Percentiles rank a stretch among this genome's conserved stretches.
phyloP scores from a whole-genome alignment of 345 rosid genomes.

The Rhizophora apiculata region DNA sequence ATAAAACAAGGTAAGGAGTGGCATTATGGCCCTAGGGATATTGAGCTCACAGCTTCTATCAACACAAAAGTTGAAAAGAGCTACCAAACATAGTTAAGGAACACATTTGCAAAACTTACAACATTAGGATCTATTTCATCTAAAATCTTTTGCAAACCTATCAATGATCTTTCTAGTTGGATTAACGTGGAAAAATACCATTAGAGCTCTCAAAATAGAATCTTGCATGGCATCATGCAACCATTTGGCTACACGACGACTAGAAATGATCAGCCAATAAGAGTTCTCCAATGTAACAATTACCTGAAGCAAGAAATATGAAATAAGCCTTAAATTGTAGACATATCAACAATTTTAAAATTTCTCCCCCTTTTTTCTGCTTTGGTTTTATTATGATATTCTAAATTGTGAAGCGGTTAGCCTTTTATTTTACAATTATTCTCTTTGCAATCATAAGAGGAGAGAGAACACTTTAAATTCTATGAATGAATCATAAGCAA shows the following conservation, averaged over 20 bases:
- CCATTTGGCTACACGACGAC: conserved; percentile 79
- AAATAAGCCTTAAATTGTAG: background rate
- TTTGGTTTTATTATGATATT: too few relatives aligned
- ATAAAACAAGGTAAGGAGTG: conserved; percentile 87
- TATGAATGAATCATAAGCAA: background rate
- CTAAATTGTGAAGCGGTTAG: too few relatives aligned
- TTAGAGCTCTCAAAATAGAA: conserved; percentile 86
- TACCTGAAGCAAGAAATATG: conserved; percentile 53
- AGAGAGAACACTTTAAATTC: background rate
- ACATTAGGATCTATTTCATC: conserved; percentile 89
- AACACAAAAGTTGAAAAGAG: conserved; percentile 86
- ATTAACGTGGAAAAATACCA: conserved; percentile 95
- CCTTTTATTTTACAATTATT: background rate
- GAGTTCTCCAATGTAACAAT: conserved; percentile 73
- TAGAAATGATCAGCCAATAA: conserved; percentile 81
- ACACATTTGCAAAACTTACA: conserved; percentile 65
- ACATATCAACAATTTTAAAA: background rate
- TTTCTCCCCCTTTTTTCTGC: background rate
- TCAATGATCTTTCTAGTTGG: conserved; percentile 89
- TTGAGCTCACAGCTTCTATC: conserved; percentile 92
- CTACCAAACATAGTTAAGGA: conserved; percentile 73
- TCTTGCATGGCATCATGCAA: conserved; percentile 91
- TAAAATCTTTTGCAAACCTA: conserved; percentile 94
- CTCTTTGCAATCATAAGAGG: background rate
- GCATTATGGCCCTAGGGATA: conserved; percentile 98